Evolutionary conservation across 2,329 filamentous ascomycete species (phyloP).

Genomic region (Penicillium expansum): DNA sequence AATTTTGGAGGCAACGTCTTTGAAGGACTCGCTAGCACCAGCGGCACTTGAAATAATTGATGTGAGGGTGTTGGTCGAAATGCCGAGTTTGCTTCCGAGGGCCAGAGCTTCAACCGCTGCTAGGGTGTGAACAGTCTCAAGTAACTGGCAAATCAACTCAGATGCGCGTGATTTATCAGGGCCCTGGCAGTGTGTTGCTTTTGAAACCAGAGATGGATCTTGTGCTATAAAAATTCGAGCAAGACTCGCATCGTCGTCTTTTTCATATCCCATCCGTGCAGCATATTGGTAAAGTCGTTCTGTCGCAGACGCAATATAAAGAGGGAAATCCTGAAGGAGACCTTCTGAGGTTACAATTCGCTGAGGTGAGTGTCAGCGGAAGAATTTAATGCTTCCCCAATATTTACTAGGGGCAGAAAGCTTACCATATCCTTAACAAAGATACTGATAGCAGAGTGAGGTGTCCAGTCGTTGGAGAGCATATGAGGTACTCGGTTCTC

Average conservation of each 20-base stretch:
- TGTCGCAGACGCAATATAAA: slow-evolving; percentile 10
- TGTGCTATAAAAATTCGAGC: slow-evolving; percentile 9
- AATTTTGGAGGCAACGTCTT: not conserved
- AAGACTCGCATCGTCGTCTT: slow-evolving; percentile 9
- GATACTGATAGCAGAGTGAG: slow-evolving; percentile 37
- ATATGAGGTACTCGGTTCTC: slow-evolving; percentile 56
- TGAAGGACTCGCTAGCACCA: slow-evolving; percentile 9
- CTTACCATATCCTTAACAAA: slow-evolving; percentile 34
- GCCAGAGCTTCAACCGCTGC: slow-evolving; percentile 12
- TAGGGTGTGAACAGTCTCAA: slow-evolving; percentile 9
- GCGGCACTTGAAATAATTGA: slow-evolving; percentile 13
- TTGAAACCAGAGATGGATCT: slow-evolving; percentile 2
- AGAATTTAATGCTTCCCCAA: not conserved
- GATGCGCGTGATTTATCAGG: not conserved
- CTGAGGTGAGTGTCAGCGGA: not conserved
- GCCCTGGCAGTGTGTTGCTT: not conserved
- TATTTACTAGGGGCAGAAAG: not conserved
- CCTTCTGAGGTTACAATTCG: slow-evolving; percentile 13
- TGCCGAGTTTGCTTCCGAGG: slow-evolving; percentile 6
- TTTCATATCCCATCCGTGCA: slow-evolving; percentile 4
- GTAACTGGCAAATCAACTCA: slow-evolving; percentile 1
- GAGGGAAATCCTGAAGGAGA: slow-evolving; percentile 5
- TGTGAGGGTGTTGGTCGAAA: not conserved
- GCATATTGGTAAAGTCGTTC: slow-evolving; percentile 9
- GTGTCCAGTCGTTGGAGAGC: slow-evolving; percentile 50